Evolutionary conservation across 2,329 filamentous ascomycete species (phyloP).

Genomic region (Metarhizium robertsii): DNA sequence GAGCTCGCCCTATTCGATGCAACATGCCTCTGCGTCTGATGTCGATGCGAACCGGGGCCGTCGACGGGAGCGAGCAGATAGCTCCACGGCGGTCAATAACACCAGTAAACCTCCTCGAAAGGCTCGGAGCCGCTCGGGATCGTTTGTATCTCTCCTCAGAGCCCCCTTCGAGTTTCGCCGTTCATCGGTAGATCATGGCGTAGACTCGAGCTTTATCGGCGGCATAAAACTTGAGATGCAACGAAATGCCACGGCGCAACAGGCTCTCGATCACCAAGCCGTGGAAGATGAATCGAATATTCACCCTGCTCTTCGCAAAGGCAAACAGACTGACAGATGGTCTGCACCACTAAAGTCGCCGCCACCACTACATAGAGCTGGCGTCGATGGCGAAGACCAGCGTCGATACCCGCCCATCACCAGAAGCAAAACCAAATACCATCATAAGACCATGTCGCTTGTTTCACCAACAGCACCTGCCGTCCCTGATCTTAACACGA

Average conservation of each 20-base stretch:
- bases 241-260: slow-evolving; percentile 22
- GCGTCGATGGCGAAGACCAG: slow-evolving; percentile 14
- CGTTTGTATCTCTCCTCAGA: slow-evolving; percentile 25
- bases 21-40: slow-evolving; percentile 7
- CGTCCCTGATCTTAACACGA: slow-evolving; percentile 21
- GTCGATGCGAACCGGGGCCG: slow-evolving; percentile 7
- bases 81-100: slow-evolving; percentile 5
- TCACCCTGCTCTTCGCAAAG: slow-evolving; percentile 25
- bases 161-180: slow-evolving; percentile 25
- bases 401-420: slow-evolving; percentile 29
- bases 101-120: slow-evolving; percentile 13
- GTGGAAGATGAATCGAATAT: slow-evolving; percentile 17
- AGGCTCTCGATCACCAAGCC: slow-evolving; percentile 16
- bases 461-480: slow-evolving; percentile 18
- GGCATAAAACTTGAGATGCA: slow-evolving; percentile 31
- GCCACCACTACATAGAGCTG: slow-evolving; percentile 8
- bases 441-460: slow-evolving; percentile 16
- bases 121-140: slow-evolving; percentile 25
- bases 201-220: slow-evolving; percentile 29
- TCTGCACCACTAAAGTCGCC: slow-evolving; percentile 19
- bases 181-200: slow-evolving; percentile 20
- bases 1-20: slow-evolving; percentile 9
- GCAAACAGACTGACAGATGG: slow-evolving; percentile 15
- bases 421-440: slow-evolving; percentile 20
- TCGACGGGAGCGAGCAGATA: slow-evolving; percentile 6